Evolutionary conservation across 75 land plant genomes (phyloP), one percentile per base, ranked within the genome.

Genomic region (Adiantum capillusveneris): DNA sequence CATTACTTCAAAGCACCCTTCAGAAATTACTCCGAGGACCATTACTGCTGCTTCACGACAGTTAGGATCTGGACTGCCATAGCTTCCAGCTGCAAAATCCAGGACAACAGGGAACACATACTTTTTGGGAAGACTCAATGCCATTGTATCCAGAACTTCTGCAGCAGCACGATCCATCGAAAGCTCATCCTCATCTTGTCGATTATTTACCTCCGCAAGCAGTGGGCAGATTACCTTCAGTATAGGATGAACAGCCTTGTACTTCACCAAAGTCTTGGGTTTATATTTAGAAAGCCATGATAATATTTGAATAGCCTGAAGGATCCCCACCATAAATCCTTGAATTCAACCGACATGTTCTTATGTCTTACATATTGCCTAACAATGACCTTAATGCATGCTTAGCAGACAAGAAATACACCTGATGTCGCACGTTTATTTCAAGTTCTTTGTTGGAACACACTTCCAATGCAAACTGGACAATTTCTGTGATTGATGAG

Each of bases 141-240:
- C 98, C 98, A 93, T 88, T 18, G 95, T 93, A 62, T 93, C 98
- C 31, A 93, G 85, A 69, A 93, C 98, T 74, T 93, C 98, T 41
- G 98, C 98, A 68, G 90, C 90, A 59, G 98, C 90, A 58, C 96
- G 74, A 69, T 93, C 96, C 42, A 86, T 73, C 24, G 98, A 79
- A 57, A 89, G 75, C 61, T 88, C 95, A 79, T 83, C 82, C 31
- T 92, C 98, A 31, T 88, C 86, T 56, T 67, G 74, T 17, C 64
- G 75, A 55, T 68, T 25, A 24, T 57, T 64, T 45, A 80, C 75
- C 68, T 93, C 98, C 11, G 96, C 87, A 60, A 93, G 84, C 21
- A 93, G 72, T 39, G 85, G 87, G 64, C 98, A 93, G 77, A 89
- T 83, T 36, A 82, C 76, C 69, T 82, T 78, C 51, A 93, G 68